Percentiles rank a stretch among this genome's conserved stretches.
These are phyloP conservation scores for Candida nanaspora DNA, from an alignment of 805 yeast species.

Conservation along the genomic window DNA sequence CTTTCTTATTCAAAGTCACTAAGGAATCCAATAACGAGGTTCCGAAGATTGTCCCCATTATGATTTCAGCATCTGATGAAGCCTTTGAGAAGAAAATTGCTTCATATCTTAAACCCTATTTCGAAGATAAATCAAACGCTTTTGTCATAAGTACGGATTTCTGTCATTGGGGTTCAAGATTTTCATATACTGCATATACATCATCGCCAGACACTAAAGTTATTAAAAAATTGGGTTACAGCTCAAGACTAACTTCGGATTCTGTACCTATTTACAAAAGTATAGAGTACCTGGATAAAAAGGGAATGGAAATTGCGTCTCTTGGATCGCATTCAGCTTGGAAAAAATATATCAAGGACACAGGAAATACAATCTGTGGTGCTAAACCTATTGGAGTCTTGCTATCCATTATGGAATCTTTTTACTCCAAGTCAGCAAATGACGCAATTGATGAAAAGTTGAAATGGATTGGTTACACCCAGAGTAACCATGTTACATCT, in stretches of 20 bases:
- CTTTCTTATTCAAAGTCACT: constrained; percentile 53
- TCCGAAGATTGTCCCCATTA: constrained; percentile 64
- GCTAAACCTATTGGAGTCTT: constrained; percentile 72
- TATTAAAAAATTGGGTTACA: constrained; percentile 5
- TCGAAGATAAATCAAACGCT: constrained; percentile 48
- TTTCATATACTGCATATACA: constrained; percentile 50
- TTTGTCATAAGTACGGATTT: constrained; percentile 86
- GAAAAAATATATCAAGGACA: constrained; percentile 55
- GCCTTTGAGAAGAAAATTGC: constrained; percentile 39
- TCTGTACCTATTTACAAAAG: constrained; percentile 55
- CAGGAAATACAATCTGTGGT: constrained; percentile 93
- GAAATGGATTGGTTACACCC: constrained; percentile 74
- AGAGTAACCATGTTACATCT: constrained; percentile 50
- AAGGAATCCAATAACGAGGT: constrained; percentile 15
- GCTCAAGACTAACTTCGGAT: constrained; percentile 6
- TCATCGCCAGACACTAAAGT: constrained; percentile 22
- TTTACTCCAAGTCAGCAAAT: constrained; percentile 1
- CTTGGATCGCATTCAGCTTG: constrained; percentile 52
- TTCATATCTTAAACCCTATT: constrained; percentile 40
- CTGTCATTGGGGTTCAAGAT: constrained; percentile 86
- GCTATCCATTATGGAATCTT: constrained; percentile 43
- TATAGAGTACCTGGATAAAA: constrained; percentile 65
- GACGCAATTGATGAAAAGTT: constrained; percentile 28
- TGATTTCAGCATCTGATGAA: constrained; percentile 60
- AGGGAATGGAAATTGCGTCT: constrained; percentile 59